Conservation (phyloP, 768 basidiomycete genomes). For the Phaffia australis region DNA sequence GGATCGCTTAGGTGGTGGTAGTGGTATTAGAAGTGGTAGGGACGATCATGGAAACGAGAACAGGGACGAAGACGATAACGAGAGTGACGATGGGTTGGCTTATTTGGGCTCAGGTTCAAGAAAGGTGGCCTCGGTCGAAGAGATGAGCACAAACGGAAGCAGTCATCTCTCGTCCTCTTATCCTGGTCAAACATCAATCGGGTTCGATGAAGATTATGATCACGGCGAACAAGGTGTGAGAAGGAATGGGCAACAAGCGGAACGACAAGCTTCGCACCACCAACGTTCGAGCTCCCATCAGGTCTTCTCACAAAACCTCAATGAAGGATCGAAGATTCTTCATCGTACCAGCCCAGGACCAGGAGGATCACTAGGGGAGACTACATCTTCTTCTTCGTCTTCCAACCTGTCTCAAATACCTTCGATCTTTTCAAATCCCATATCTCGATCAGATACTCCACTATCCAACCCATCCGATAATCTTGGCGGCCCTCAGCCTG, state of each 20-base stretch:
- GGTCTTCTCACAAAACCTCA: background rate
- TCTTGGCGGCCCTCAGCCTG: background rate
- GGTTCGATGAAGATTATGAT: no score
- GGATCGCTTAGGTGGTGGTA: background rate
- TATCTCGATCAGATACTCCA: background rate
- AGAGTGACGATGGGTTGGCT: constrained; percentile 16
- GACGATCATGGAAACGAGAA: background rate
- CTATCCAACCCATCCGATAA: background rate
- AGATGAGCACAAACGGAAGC: constrained; percentile 13
- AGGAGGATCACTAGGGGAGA: background rate
- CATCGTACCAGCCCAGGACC: constrained; percentile 2
- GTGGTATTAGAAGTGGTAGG: background rate
- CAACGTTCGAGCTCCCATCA: background rate
- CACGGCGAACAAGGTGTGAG: background rate
- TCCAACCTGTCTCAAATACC: no score
- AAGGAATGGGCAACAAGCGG: background rate
- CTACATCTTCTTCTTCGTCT: no score
- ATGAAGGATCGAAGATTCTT: background rate
- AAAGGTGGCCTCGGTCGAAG: constrained; percentile 5
- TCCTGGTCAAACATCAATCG: background rate
- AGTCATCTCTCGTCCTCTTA: constrained; percentile 3
- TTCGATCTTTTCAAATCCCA: no score
- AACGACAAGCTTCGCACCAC: background rate
- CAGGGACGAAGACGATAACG: background rate
- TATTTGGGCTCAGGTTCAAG: constrained; percentile 8